Conservation (phyloP, 164 flowering plant genomes). For the Hamamelis virginiana region DNA sequence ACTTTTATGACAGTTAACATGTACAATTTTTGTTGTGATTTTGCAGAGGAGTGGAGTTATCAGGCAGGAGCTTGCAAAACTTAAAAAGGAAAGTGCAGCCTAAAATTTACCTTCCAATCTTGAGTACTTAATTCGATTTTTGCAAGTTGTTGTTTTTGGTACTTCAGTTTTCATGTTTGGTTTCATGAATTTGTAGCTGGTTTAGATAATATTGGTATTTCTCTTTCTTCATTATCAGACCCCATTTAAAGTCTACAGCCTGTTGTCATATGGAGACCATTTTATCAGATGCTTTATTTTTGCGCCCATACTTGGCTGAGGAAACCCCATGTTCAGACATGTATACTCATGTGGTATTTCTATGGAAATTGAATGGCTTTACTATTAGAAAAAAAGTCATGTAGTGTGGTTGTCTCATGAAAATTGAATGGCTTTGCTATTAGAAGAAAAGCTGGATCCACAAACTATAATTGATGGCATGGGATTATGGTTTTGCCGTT, state of each 20-base stretch:
- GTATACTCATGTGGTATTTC: too few relatives aligned
- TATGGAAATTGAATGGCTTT: too few relatives aligned
- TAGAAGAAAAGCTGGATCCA: too few relatives aligned
- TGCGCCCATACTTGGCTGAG: too few relatives aligned
- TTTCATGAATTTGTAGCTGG: background rate
- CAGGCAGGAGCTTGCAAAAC: conserved; percentile 77
- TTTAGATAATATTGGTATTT: background rate
- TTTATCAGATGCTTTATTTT: background rate
- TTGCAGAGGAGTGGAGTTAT: conserved; percentile 71
- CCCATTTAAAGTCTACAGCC: background rate
- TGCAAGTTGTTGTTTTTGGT: background rate
- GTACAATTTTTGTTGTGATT: background rate
- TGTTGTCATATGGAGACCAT: background rate
- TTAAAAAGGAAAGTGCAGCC: conserved; percentile 56
- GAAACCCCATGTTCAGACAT: too few relatives aligned
- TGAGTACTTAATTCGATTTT: background rate
- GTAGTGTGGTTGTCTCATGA: too few relatives aligned
- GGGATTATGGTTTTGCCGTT: too few relatives aligned
- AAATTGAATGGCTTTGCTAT: too few relatives aligned
- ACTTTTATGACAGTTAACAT: background rate
- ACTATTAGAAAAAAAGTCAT: too few relatives aligned
- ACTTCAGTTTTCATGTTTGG: too few relatives aligned
- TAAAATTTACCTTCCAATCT: conserved; percentile 14
- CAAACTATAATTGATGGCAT: too few relatives aligned
- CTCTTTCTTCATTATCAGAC: background rate